Conservation (phyloP, 2,329 filamentous ascomycete species). For the Fusarium dlaminii region DNA sequence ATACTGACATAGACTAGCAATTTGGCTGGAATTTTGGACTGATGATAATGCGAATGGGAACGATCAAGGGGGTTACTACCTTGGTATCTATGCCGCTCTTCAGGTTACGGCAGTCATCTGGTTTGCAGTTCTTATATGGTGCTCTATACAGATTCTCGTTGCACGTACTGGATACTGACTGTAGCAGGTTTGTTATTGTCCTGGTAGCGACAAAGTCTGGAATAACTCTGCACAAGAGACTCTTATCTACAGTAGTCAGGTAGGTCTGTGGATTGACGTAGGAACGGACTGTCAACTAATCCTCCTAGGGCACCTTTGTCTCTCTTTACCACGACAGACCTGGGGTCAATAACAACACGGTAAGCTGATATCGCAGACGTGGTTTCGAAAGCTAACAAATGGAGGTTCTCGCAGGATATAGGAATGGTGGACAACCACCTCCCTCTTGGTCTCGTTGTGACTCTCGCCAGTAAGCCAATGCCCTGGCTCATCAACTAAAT, state of each 20-base stretch:
- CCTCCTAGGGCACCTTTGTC: slow-evolving; percentile 49
- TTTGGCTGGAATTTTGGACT: slow-evolving; percentile 48
- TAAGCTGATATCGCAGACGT: slow-evolving; percentile 1
- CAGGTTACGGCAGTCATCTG: slow-evolving; percentile 35
- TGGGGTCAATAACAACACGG: slow-evolving; percentile 54
- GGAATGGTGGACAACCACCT: slow-evolving; percentile 55
- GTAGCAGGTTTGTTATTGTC: slow-evolving; percentile 43
- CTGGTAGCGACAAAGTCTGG: slow-evolving; percentile 42
- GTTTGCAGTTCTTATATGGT: slow-evolving; percentile 39
- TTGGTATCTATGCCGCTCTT: slow-evolving; percentile 40
- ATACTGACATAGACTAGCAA: slow-evolving; percentile 25
- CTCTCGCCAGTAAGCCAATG: slow-evolving; percentile 48
- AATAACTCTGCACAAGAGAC: slow-evolving; percentile 36
- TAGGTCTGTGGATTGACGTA: background rate
- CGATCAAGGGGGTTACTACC: slow-evolving; percentile 27
- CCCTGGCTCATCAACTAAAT: background rate
- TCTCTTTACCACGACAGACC: slow-evolving; percentile 53
- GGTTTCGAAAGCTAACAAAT: background rate
- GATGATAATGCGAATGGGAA: slow-evolving; percentile 29
- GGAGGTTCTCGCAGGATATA: slow-evolving; percentile 56
- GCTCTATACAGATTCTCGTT: background rate
- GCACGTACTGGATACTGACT: background rate
- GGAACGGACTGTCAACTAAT: slow-evolving; percentile 5
- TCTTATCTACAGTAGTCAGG: slow-evolving; percentile 39
- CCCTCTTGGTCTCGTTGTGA: slow-evolving; percentile 47